These are phyloP conservation scores for Penicillium malachiteum DNA, from an alignment of 495 filamentous ascomycete genomes.

Conservation along the genomic window DNA sequence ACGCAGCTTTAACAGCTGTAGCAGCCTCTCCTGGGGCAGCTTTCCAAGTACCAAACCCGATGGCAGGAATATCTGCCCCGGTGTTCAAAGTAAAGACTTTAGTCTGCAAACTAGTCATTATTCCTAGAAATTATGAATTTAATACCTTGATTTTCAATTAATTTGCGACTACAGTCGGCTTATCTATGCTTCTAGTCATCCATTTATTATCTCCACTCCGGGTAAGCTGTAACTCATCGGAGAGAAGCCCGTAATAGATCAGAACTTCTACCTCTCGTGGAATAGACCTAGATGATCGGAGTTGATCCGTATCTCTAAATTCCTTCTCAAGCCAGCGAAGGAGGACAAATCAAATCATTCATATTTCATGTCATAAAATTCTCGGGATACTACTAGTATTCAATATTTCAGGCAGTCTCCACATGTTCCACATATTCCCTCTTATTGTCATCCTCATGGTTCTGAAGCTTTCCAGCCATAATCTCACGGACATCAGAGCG, in stretches of 20 bases:
- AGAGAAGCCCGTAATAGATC: neutral
- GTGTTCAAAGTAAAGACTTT: constrained; percentile 61
- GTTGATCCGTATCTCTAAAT: too few species aligned
- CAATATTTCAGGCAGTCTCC: constrained; percentile 8
- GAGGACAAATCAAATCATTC: too few species aligned
- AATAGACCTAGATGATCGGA: too few species aligned
- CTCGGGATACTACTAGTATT: too few species aligned
- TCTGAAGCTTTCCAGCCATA: constrained; percentile 10
- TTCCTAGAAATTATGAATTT: neutral
- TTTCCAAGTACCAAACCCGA: constrained; percentile 60
- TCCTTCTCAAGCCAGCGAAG: too few species aligned
- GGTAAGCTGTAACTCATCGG: neutral
- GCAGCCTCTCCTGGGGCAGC: constrained; percentile 26
- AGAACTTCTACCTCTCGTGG: too few species aligned
- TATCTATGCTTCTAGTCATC: neutral
- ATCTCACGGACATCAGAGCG: constrained; percentile 21
- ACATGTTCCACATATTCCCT: constrained; percentile 14
- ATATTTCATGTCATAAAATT: neutral
- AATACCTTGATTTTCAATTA: neutral
- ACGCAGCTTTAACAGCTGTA: constrained; percentile 31
- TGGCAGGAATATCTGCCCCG: constrained; percentile 61
- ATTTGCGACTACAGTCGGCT: neutral
- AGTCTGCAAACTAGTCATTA: constrained; percentile 5
- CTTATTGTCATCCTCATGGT: constrained; percentile 12
- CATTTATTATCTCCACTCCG: neutral